Base-by-base conservation (phyloP, 208 protist species). In the Crithidia thermophila region DNA sequence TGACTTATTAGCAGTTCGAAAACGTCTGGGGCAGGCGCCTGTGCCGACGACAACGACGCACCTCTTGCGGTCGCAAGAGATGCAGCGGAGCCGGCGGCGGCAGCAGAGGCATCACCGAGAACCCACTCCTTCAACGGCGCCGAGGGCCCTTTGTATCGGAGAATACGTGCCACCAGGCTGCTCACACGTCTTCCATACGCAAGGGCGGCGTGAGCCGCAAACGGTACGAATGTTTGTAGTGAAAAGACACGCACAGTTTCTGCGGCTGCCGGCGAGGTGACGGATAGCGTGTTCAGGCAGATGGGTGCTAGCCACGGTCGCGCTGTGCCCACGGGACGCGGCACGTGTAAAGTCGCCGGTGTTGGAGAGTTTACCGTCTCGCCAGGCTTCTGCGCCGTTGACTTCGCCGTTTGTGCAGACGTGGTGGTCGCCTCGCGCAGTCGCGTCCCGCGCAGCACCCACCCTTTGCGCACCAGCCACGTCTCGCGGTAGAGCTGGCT, bases 391-490 rank as follows among this genome's bases (percentile, higher is more conserved):
- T 34, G 49, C 5, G 49, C 49, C 5, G 4, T 13, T 53, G 23
- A 43, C 39, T 43, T n/a, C 10, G 20, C 11, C 8, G 49, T 13
- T 53, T 7, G 0, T 43, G 9, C 23, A 3, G 47, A 14, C 49
- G 25, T 13, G 25, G 55, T n/a, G 1, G 61, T 36, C 14, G 61
- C 30, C 55, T 67, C 62, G 9, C 69, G 61, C 43, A 71, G 52
- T 2, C 62, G 33, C 3, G 64, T 72, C 45, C 66, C 66, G 30
- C 59, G 64, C 62, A 79, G 61, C 53, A 79, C 60, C 62, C 66
- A 70, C 14, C 75, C 66, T 36, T 79, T 82, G 25, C 77, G 71
- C 65, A 82, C 56, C 51, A 82, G 30, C 73, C 77, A 82, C 45
- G 64, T 68, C 57, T 84, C 74, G 18, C 50, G 75, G 66, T 79